These are phyloP conservation scores for Synchytrium microbalum DNA, from an alignment of 371 early-diverging fungal species.

Conservation along the genomic window DNA sequence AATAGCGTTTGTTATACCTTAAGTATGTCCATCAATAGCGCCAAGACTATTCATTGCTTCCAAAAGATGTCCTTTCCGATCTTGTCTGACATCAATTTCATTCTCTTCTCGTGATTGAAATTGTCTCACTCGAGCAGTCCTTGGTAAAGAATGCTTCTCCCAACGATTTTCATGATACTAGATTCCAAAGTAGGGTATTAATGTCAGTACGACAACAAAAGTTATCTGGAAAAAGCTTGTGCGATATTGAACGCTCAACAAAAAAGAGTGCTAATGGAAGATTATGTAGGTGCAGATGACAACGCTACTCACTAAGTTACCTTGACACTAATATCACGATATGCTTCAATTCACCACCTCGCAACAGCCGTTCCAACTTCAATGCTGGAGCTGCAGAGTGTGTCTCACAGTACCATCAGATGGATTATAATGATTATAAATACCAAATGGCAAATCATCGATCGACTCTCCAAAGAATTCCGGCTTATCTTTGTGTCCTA, in stretches of 20 bases:
- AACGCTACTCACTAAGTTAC: not conserved
- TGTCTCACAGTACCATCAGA: not conserved
- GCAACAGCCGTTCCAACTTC: not conserved
- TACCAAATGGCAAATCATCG: not conserved
- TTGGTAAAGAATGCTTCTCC: not conserved
- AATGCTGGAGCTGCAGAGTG: not conserved
- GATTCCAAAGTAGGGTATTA: not conserved
- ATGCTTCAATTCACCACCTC: not conserved
- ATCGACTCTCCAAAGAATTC: not conserved
- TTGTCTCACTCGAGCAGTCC: not conserved
- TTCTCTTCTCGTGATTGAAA: not conserved
- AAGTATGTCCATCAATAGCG: not conserved
- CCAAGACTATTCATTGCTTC: not conserved
- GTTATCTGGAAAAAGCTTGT: no score
- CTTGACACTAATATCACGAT: not conserved
- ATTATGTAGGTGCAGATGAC: not conserved
- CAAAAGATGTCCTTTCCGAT: not conserved
- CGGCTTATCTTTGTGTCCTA: not conserved
- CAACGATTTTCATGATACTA: not conserved
- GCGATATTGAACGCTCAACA: no score
- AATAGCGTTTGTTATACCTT: not conserved
- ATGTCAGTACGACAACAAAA: no score
- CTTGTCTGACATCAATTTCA: not conserved
- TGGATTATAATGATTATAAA: not conserved
- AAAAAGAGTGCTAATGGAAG: not conserved